A percentile compares a stretch with the other conserved stretches of the same genome.
Conservation (phyloP, 1,284 basidiomycete species). For the Veloboletus limbatus region DNA sequence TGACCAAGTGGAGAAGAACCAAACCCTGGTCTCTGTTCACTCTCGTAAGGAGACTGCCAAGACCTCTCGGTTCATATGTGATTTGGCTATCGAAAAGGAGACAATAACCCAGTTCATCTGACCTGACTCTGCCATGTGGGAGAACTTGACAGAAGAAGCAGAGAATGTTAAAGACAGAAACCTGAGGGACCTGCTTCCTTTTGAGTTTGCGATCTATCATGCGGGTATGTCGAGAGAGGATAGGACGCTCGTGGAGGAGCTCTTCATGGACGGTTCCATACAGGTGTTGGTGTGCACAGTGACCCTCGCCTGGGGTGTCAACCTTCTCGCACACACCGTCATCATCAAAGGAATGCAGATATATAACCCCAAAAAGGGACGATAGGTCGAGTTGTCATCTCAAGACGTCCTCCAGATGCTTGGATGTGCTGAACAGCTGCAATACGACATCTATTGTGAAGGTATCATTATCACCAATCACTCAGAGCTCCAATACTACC, state of each 20-base stretch:
- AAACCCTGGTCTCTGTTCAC: conserved; percentile 95
- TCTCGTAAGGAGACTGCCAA: conserved; percentile 95
- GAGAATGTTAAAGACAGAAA: conserved; percentile 83
- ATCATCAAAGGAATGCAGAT: conserved; percentile 99
- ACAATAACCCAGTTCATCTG: conserved; percentile 94
- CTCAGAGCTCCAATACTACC: conserved; percentile 94
- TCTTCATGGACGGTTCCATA: conserved; percentile 90
- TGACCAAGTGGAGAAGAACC: conserved; percentile 89
- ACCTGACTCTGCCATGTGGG: conserved; percentile 84
- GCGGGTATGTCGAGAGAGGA: conserved; percentile 98
- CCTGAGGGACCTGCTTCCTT: conserved; percentile 88
- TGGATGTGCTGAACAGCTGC: conserved; percentile 94
- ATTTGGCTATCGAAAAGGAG: conserved; percentile 95
- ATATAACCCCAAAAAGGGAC: conserved; percentile 98
- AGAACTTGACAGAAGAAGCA: conserved; percentile 84
- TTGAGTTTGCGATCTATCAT: conserved; percentile 97
- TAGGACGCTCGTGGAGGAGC: conserved; percentile 89
- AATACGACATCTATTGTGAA: conserved; percentile 97
- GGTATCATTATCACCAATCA: conserved; percentile 99
- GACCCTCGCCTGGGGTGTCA: conserved; percentile 99
- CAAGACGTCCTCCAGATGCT: conserved; percentile 99
- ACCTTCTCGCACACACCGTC: conserved; percentile 95
- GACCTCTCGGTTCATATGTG: conserved; percentile 92
- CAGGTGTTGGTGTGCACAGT: conserved; percentile 97
- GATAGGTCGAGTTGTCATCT: conserved; percentile 94